Evolutionary conservation across 768 basidiomycete genomes (phyloP), one percentile per base, ranked within the genome.

Genomic region (Lentinula guzmanii): DNA sequence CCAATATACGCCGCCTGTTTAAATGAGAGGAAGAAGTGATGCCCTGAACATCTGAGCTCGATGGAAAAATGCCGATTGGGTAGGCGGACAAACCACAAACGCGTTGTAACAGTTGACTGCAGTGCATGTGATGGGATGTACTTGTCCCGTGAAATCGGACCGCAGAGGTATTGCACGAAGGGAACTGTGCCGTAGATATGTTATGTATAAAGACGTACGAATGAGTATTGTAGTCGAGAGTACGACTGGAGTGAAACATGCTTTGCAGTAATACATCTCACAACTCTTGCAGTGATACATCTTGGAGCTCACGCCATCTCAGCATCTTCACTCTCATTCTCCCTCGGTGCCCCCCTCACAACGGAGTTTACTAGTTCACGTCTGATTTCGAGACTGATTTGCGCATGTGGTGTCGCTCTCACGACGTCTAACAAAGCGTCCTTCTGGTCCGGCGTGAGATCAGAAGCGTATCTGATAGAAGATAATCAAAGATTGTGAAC

Each of bases 371-470:
- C 82, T 33, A 99, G 76, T 71, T 98, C 97, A 64, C 97, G 76
- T 68, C 97, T 82, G 60, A 98, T 87, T 75, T 99, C 97, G 0
- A 87, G 79, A 51, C 91, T 82, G 68, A 98, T 97, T 71, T 93
- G 89, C 6, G 87, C 80, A 70, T 99, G 97, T 7, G 88, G 85
- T 42, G 92, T 88, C 5, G 84, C 88, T 28, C 94, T 85, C 52
- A 95, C 81, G 46, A 98, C 94, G 66, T 98, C 96, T 58, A 98
- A 75, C n/a, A 99, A 76, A 0, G 96, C 94, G 70, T 98, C 94
- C 72, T 98, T 98, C 69, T 99, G 97, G 70, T 99, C 96, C 2
- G 92, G 91, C 0, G 96, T 96, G 67, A 99, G 72, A 74, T 98
- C 95, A 16, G 90, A 86, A 5, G 93, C 90, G 74, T 98, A 99